Conservation (phyloP, 1,139 yeast genomes). For the Debaryomyces robertsiae region DNA sequence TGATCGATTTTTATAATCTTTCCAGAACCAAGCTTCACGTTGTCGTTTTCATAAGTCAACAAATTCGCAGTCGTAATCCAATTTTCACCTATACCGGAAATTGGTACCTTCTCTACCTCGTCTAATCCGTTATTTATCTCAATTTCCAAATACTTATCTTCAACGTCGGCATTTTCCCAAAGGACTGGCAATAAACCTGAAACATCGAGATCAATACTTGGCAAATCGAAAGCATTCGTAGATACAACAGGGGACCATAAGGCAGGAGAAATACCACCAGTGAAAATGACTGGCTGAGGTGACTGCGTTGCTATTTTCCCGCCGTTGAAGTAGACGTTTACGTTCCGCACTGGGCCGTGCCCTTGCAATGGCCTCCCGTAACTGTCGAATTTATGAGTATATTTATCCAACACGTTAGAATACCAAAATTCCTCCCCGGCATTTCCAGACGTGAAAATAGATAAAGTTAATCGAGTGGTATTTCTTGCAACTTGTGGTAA, state of each 20-base stretch:
- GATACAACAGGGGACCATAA: constrained; percentile 82
- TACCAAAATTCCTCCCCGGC: constrained; percentile 87
- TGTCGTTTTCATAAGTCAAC: constrained; percentile 57
- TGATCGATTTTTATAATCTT: constrained; percentile 29
- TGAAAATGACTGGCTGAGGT: constrained; percentile 66
- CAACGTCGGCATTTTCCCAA: constrained; percentile 43
- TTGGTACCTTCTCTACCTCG: constrained; percentile 27
- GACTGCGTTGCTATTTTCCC: constrained; percentile 49
- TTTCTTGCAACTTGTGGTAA: constrained; percentile 48
- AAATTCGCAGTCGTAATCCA: constrained; percentile 76
- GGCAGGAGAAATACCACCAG: constrained; percentile 80
- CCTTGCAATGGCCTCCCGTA: constrained; percentile 48
- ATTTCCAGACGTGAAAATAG: constrained; percentile 73
- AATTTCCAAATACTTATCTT: constrained; percentile 36
- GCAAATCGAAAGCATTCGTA: constrained; percentile 70
- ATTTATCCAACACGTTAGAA: constrained; percentile 57
- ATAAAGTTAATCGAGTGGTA: constrained; percentile 59
- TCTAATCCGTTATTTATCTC: constrained; percentile 62
- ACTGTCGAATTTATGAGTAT: constrained; percentile 36
- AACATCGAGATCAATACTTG: constrained; percentile 64
- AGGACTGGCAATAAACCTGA: constrained; percentile 66
- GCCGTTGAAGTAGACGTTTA: constrained; percentile 55
- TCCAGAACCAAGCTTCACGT: constrained; percentile 44
- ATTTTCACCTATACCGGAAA: constrained; percentile 50
- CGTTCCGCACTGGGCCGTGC: constrained; percentile 64